Evolutionary conservation across 495 filamentous ascomycete species (phyloP), one percentile per base, ranked within the genome.

Genomic region (Penicillium pancosmium): DNA sequence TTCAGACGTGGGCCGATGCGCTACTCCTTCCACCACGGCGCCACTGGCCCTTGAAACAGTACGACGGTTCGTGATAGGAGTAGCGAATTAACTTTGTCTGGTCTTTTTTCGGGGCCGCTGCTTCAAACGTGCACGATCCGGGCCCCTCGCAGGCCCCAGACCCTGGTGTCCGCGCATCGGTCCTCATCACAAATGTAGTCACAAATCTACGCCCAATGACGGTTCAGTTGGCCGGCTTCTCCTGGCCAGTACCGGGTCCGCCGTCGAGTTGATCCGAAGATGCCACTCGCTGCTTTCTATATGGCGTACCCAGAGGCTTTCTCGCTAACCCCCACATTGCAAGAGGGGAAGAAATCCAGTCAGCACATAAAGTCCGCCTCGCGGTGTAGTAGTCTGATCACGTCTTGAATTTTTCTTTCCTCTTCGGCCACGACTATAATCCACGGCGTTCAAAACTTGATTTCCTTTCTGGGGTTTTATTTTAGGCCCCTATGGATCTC

Each of bases 231-330:
- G 58, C 56, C 64, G 64, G 63, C 57, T 53, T 64, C 54, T 57
- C 48, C 27, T 53, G 55, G 38, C 57, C 63, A 55, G 61, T 56
- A 61, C 56, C 65, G 65, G 67, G 40, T 40, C 63, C 49, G 61
- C 66, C 57, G 70, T 76, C 33, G 21, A 65, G 59, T 63, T 62
- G 65, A 61, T 61, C 55, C 60, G 64, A 69, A 65, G 60, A 71
- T 69, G 55, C 54, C 62, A 55, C 58, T 63, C 59, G 55, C 40
- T 55, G 59, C 54, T 50, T 63, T 63, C 52, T 63, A 62, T 58
- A 68, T 63, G 60, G 62, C 54, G 59, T 41, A 52, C 50, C 44
- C 55, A 50, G 53, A 57, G 57, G 34, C 18, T 52, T 59, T 60
- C 27, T 47, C 23, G 47, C 27, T 49, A 27, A 41, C 23, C 50